Evolutionary conservation across 2,329 filamentous ascomycete genomes (phyloP).

Genomic region (Diaporthe amygdali): DNA sequence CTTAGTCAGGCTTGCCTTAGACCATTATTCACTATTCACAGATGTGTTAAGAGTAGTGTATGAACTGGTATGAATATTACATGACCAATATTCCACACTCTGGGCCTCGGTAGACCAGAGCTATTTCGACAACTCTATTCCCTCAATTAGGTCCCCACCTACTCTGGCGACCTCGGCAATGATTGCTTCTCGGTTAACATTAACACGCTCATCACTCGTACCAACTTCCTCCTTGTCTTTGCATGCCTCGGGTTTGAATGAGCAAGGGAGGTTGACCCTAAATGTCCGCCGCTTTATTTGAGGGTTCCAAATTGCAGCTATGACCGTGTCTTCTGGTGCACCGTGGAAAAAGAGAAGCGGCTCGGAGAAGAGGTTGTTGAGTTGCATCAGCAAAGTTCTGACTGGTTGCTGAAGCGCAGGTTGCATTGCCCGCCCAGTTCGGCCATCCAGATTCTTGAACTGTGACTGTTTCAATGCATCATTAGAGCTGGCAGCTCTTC

Average conservation of each 20-base stretch:
- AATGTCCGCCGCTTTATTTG: conserved; percentile 63
- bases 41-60: not conserved
- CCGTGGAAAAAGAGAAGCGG: conserved; percentile 83
- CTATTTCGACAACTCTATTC: conserved; percentile 56
- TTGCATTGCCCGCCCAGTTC: conserved; percentile 48
- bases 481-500: conserved; percentile 40
- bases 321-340: conserved; percentile 56
- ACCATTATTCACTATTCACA: too few relatives aligned
- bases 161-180: conserved; percentile 75
- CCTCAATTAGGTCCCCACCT: conserved; percentile 70
- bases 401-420: conserved; percentile 66
- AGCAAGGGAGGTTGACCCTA: conserved; percentile 74
- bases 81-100: too few relatives aligned
- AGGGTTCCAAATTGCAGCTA: conserved; percentile 66
- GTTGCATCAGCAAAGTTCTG: conserved; percentile 67
- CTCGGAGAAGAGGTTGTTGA: conserved; percentile 70
- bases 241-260: conserved; percentile 57
- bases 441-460: conserved; percentile 82
- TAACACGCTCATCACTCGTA: conserved; percentile 53
- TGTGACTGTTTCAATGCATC: conserved; percentile 47
- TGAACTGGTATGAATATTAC: not conserved
- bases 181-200: conserved; percentile 71
- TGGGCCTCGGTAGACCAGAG: not conserved
- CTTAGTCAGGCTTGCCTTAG: too few relatives aligned
- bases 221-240: conserved; percentile 37